Conservation (phyloP, 306 rosid genomes). For the Ammopiptanthus mongolicus region DNA sequence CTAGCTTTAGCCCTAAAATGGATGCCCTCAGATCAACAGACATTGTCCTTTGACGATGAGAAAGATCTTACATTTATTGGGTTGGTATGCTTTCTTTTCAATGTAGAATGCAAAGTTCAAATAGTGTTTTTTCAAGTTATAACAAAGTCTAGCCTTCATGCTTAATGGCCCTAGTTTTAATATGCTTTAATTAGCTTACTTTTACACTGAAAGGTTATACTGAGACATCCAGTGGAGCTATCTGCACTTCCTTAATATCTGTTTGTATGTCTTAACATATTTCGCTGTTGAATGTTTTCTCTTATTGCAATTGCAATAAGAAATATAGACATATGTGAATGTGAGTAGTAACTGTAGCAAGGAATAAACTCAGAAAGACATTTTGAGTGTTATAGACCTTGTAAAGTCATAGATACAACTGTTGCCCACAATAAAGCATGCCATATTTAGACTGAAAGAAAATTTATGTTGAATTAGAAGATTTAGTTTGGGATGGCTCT, state of each 20-base stretch:
- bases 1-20: slow-evolving; percentile 84
- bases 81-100: slow-evolving; percentile 91
- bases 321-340: background rate
- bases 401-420: background rate
- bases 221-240: background rate
- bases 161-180: background rate
- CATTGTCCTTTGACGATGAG: slow-evolving; percentile 70
- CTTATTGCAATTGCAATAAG: background rate
- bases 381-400: background rate
- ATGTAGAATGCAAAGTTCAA: slow-evolving; percentile 24
- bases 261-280: slow-evolving; percentile 4
- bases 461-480: background rate
- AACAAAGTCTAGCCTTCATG: slow-evolving; percentile 8
- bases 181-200: slow-evolving; percentile 1
- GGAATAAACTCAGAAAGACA: background rate
- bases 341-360: background rate
- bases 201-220: background rate
- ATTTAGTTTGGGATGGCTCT: background rate
- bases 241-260: background rate
- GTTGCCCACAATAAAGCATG: background rate
- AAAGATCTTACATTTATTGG: slow-evolving; percentile 93
- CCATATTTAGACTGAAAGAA: background rate
- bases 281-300: background rate
- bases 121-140: slow-evolving; percentile 12
- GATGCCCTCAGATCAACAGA: slow-evolving; percentile 69